Percentiles rank a stretch among this genome's conserved stretches.
Conservation (phyloP, 1,139 yeast genomes). For the Geotrichum carabidarum region DNA sequence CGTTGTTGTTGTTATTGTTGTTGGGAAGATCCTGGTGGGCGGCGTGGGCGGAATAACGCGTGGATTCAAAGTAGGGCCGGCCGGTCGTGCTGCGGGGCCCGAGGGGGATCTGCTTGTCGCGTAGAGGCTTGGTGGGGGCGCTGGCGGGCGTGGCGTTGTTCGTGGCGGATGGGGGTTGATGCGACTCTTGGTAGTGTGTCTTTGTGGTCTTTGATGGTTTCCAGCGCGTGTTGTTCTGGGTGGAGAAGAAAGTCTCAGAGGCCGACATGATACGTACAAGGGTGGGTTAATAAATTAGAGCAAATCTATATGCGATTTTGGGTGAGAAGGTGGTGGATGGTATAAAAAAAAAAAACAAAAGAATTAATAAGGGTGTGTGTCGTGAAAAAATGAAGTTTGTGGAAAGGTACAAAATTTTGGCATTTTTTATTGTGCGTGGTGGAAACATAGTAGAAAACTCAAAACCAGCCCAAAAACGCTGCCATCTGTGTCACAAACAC, state of each 20-base stretch:
- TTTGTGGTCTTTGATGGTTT: background rate
- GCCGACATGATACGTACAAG: slow-evolving; percentile 9
- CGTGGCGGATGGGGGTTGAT: too few species aligned
- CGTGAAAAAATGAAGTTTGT: too few species aligned
- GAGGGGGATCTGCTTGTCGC: slow-evolving; percentile 1
- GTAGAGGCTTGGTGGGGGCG: background rate
- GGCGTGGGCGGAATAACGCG: slow-evolving; percentile 5
- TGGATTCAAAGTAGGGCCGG: slow-evolving; percentile 1
- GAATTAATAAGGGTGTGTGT: too few species aligned
- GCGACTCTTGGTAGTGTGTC: background rate
- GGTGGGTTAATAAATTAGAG: background rate
- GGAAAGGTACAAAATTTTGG: background rate
- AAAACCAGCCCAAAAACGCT: too few species aligned
- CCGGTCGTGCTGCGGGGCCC: slow-evolving; percentile 10
- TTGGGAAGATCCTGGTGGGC: background rate
- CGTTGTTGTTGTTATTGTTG: too few species aligned
- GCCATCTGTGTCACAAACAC: too few species aligned
- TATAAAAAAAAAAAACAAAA: background rate
- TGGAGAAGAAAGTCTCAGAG: background rate
- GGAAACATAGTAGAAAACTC: background rate
- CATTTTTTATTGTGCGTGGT: background rate
- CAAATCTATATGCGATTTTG: background rate
- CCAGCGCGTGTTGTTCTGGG: slow-evolving; percentile 10
- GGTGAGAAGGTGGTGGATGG: background rate
- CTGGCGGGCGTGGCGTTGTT: background rate